A percentile compares a stretch with the other conserved stretches of the same genome.
These are phyloP conservation scores for Colletotrichum echinochloae DNA, from an alignment of 2,329 filamentous ascomycete genomes.

Conservation along the genomic window DNA sequence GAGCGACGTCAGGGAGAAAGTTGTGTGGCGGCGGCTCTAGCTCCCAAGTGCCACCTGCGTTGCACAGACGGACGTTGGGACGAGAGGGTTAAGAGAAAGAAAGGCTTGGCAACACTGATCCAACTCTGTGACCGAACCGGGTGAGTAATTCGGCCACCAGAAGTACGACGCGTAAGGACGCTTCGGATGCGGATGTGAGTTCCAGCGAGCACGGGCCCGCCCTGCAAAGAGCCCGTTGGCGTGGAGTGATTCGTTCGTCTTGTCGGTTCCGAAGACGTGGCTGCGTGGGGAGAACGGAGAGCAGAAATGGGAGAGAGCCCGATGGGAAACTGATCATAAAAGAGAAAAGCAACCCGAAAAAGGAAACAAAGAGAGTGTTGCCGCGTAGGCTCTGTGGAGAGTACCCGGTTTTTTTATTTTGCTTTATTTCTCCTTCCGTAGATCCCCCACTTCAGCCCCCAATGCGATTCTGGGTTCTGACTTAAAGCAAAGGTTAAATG, in stretches of 20 bases:
- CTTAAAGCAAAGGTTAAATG: neutral
- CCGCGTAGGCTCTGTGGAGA: neutral
- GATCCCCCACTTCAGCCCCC: neutral
- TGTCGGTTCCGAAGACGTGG: neutral
- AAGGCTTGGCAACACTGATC: constrained; percentile 5
- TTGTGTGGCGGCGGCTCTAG: constrained; percentile 3
- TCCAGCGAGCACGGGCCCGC: neutral
- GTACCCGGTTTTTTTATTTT: neutral
- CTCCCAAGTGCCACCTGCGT: constrained; percentile 4
- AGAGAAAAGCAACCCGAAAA: neutral
- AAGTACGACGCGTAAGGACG: neutral
- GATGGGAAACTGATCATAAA: neutral
- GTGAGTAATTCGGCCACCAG: neutral
- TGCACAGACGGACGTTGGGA: constrained; percentile 15
- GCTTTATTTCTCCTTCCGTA: neutral
- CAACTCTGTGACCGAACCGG: neutral
- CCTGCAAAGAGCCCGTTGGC: neutral
- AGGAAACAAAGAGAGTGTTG: neutral
- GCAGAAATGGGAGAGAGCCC: neutral
- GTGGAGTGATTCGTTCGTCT: neutral
- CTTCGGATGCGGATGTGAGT: neutral
- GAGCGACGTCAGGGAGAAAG: neutral
- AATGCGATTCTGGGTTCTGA: neutral
- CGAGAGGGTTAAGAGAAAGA: neutral
- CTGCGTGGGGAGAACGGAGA: constrained; percentile 6